Evolutionary conservation across 1,284 basidiomycete species (phyloP), one percentile per base, ranked within the genome.

Genomic region (Sphagnurus paluster): DNA sequence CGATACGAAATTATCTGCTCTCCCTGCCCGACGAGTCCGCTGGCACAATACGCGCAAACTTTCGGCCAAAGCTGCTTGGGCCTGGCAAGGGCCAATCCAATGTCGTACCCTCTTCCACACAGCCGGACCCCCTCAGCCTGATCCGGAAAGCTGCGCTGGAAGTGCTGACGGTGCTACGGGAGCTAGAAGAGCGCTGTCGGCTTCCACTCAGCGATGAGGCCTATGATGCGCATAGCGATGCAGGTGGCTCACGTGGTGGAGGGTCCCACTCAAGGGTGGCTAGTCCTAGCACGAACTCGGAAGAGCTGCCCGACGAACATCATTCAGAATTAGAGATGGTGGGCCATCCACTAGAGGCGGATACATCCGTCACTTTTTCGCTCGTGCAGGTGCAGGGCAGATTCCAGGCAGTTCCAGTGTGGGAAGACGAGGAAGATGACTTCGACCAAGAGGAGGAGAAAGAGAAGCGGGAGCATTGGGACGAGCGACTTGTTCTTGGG

Each of bases 1-100:
- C 84, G 19, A 84, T 90, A 24, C 77, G 90, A 17, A 90, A 90
- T 62, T 92, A 91, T 60, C 70, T 90, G 21, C 70, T 92, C 21
- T 82, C 87, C 0, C 77, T 92, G 13, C 90, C 89, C 0, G 85
- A 88, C 57, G 87, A 90, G 52, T 75, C 77, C 2, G 69, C 77
- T 10, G 76, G 72, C 20, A 72, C 76, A 3, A 73, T 77, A 42
- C 75, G 75, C 17, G 71, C 73, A 19, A 71, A 83, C 26, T 74
- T 70, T 55, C 63, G 71, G 10, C 65, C 76, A 59, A 54, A 72
- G 56, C 56, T 70, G 58, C 52, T 76, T 58, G 56, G 68, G 65
- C 56, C 70, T 58, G 49, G 68, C 19, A 50, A 48, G 33, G 24
- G 55, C 5, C 50, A 56, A 25, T 34, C 59, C 20, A 50, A 52